phyloP scores from a whole-genome alignment of 2,329 filamentous ascomycete species.

The Fusarium secorum region DNA sequence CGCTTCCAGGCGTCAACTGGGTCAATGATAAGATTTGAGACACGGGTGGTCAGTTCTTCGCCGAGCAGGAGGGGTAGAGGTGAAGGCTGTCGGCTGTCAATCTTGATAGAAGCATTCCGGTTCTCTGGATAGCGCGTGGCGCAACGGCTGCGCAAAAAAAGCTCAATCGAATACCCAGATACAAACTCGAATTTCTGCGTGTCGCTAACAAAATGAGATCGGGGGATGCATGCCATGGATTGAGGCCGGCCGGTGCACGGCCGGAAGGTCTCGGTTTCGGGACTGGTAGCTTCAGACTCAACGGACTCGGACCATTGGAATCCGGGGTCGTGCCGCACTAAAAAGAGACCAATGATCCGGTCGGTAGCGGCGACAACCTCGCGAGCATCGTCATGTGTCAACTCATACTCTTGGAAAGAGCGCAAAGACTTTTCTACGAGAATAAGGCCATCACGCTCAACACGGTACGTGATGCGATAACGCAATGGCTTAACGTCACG shows the following conservation, averaged over 20 bases:
- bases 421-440: slow-evolving; percentile 56
- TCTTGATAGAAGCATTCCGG: slow-evolving; percentile 48
- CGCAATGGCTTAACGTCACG: slow-evolving; percentile 54
- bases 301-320: slow-evolving; percentile 57
- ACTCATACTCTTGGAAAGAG: slow-evolving; percentile 59
- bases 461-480: slow-evolving; percentile 58
- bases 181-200: slow-evolving; percentile 42
- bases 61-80: slow-evolving; percentile 57
- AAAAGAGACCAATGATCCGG: slow-evolving; percentile 59
- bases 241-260: slow-evolving; percentile 54
- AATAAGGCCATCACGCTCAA: slow-evolving; percentile 51
- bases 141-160: slow-evolving; percentile 55
- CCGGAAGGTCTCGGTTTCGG: slow-evolving; percentile 50
- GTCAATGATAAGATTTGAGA: slow-evolving; percentile 52
- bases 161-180: slow-evolving; percentile 59
- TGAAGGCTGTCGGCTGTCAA: slow-evolving; percentile 57
- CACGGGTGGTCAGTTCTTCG: slow-evolving; percentile 57
- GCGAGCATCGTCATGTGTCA: slow-evolving; percentile 54
- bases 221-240: slow-evolving; percentile 53
- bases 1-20: slow-evolving; percentile 52
- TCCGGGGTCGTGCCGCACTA: slow-evolving; percentile 58
- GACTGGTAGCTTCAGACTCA: slow-evolving; percentile 49
- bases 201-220: slow-evolving; percentile 54
- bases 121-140: slow-evolving; percentile 48
- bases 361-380: slow-evolving; percentile 59